These are phyloP conservation scores for Psilocybe azurescens DNA, from an alignment of 768 basidiomycete species.

Conservation along the genomic window DNA sequence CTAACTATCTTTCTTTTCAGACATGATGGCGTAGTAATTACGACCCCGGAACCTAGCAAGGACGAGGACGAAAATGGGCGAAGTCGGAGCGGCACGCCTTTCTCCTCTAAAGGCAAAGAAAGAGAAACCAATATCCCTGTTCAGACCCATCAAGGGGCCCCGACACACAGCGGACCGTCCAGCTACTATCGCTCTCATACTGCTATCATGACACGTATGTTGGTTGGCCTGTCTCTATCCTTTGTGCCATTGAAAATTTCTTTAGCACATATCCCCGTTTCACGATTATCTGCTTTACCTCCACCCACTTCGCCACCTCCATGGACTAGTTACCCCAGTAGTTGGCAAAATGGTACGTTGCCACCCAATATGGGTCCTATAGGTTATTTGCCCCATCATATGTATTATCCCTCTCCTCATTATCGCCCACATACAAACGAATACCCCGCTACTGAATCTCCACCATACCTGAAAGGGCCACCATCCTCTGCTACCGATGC, in stretches of 20 bases:
- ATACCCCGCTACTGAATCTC: slow-evolving; percentile 22
- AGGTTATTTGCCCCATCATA: slow-evolving; percentile 38
- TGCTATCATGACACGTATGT: slow-evolving; percentile 46
- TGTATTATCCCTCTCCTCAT: slow-evolving; percentile 51
- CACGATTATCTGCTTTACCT: slow-evolving; percentile 17
- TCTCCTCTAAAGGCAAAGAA: slow-evolving; percentile 45
- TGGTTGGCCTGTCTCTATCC: neutral
- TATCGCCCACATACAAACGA: slow-evolving; percentile 47
- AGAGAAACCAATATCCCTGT: slow-evolving; percentile 30
- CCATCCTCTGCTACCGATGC: slow-evolving; percentile 11
- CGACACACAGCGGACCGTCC: slow-evolving; percentile 44
- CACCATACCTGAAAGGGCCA: slow-evolving; percentile 24
- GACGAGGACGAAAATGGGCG: slow-evolving; percentile 42
- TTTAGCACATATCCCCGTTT: slow-evolving; percentile 47
- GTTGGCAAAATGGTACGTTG: slow-evolving; percentile 21
- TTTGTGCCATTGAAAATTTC: neutral
- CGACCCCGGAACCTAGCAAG: slow-evolving; percentile 42
- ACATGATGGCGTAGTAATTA: slow-evolving; percentile 72
- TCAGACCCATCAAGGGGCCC: slow-evolving; percentile 33
- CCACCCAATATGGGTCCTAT: slow-evolving; percentile 32
- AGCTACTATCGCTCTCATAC: slow-evolving; percentile 75
- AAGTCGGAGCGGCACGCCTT: slow-evolving; percentile 57
- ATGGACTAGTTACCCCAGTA: slow-evolving; percentile 24
- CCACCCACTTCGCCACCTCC: slow-evolving; percentile 43
- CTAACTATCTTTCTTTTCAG: slow-evolving; percentile 34